Evolutionary conservation across 495 filamentous ascomycete genomes (phyloP).

Genomic region (Penicillium bovifimosum): DNA sequence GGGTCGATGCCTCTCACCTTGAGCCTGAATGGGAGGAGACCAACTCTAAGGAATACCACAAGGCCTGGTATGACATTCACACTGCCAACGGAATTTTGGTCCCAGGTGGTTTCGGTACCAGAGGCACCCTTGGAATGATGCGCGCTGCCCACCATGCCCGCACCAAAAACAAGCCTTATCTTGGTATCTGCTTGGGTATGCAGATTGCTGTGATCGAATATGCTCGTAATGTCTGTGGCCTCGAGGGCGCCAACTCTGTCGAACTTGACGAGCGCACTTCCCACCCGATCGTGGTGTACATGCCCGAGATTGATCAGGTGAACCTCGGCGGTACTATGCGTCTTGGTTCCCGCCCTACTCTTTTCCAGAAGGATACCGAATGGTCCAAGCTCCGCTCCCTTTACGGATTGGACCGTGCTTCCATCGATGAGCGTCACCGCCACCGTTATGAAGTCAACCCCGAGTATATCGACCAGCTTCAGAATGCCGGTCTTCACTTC

Average conservation of each 20-base stretch:
- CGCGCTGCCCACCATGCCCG: slow-evolving; percentile 76
- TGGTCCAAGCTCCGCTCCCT: slow-evolving; percentile 73
- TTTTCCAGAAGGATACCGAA: slow-evolving; percentile 73
- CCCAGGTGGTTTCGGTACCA: slow-evolving; percentile 74
- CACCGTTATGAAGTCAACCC: slow-evolving; percentile 46
- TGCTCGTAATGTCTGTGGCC: slow-evolving; percentile 64
- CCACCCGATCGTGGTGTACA: slow-evolving; percentile 71
- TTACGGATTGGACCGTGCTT: slow-evolving; percentile 48
- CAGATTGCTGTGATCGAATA: slow-evolving; percentile 91
- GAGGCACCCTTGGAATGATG: slow-evolving; percentile 88
- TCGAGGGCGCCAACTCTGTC: slow-evolving; percentile 55
- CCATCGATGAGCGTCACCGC: slow-evolving; percentile 46
- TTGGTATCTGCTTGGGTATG: slow-evolving; percentile 93
- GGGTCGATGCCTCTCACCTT: slow-evolving; percentile 79
- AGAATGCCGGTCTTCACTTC: slow-evolving; percentile 33
- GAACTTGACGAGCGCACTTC: slow-evolving; percentile 57
- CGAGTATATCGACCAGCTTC: slow-evolving; percentile 29
- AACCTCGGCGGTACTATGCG: slow-evolving; percentile 90
- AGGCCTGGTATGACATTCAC: slow-evolving; percentile 78
- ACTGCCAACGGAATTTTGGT: slow-evolving; percentile 58
- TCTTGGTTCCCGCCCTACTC: slow-evolving; percentile 66
- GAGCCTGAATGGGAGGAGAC: slow-evolving; percentile 53
- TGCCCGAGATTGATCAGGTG: slow-evolving; percentile 78
- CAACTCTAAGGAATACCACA: slow-evolving; percentile 72
- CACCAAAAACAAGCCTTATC: slow-evolving; percentile 70